A percentile compares a stretch with the other conserved stretches of the same genome.
phyloP scores from a whole-genome alignment of 2,329 filamentous ascomycete species.

The Paecilomyces dactylethromorphus region DNA sequence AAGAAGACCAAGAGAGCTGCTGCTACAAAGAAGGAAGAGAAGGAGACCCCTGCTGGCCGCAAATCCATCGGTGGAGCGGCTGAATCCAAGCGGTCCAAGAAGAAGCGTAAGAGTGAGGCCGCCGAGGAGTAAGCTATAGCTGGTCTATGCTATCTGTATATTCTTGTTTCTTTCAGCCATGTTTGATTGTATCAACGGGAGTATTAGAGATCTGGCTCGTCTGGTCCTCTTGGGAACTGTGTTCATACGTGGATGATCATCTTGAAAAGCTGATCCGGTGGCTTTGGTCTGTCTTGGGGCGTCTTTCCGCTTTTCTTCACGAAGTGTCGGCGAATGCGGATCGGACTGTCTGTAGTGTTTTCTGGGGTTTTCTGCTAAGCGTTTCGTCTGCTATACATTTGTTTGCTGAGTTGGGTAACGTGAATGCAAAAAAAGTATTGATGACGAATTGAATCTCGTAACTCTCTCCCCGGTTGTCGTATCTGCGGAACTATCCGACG shows the following conservation, averaged over 20 bases:
- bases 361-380: neutral
- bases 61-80: slow-evolving; percentile 18
- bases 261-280: neutral
- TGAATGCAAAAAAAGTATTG: neutral
- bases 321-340: neutral
- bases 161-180: slow-evolving; percentile 2
- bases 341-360: neutral
- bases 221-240: neutral
- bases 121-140: slow-evolving; percentile 15
- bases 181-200: neutral
- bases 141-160: slow-evolving; percentile 4
- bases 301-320: neutral
- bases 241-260: neutral
- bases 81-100: slow-evolving; percentile 32
- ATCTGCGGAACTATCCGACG: too few species aligned
- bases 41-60: slow-evolving; percentile 17
- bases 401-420: neutral
- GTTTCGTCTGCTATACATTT: neutral
- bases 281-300: neutral
- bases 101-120: slow-evolving; percentile 44
- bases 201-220: neutral
- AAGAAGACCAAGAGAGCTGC: slow-evolving; percentile 21
- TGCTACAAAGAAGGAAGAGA: slow-evolving; percentile 25
- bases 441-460: neutral
- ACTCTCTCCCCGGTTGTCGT: too few species aligned